Evolutionary conservation across 441 rosid species (phyloP).

Genomic region (Gossypium gossypioides): DNA sequence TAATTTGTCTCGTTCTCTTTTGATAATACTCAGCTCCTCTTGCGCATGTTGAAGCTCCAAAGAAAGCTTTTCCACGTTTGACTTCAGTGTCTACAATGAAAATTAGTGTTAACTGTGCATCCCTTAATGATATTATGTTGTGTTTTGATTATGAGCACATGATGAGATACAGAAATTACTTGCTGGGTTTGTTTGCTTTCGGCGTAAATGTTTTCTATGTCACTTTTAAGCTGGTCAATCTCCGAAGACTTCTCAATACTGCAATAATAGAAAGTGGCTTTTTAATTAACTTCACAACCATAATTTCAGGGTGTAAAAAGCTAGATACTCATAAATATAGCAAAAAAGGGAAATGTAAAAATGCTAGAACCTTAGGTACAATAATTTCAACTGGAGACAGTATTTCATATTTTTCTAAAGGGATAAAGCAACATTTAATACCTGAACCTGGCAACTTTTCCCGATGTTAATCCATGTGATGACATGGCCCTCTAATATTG

Average conservation of each 20-base stretch:
- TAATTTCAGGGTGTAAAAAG: background rate
- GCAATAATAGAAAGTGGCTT: conserved; percentile 12
- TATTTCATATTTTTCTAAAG: background rate
- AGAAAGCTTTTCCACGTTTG: conserved; percentile 28
- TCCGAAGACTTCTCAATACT: conserved; percentile 46
- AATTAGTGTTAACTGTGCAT: conserved; percentile 4
- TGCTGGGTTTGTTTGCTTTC: conserved; percentile 32
- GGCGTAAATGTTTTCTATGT: conserved; percentile 28
- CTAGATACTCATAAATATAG: background rate
- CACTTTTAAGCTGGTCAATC: conserved; percentile 44
- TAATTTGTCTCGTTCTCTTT: conserved; percentile 39
- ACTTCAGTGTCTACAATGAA: conserved; percentile 27
- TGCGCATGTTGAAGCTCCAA: conserved; percentile 31
- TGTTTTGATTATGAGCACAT: conserved; percentile 10
- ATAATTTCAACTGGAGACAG: background rate
- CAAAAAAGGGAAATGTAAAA: background rate
- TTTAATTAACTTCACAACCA: background rate
- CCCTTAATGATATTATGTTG: background rate
- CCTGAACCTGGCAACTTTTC: too few relatives aligned
- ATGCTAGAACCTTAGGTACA: background rate
- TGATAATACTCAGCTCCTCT: conserved; percentile 30
- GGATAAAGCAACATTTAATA: too few relatives aligned
- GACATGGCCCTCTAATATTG: too few relatives aligned
- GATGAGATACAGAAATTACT: conserved; percentile 29
- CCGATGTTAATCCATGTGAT: too few relatives aligned